These are phyloP conservation scores for Berberis thunbergii DNA, from an alignment of 164 flowering plant genomes.

Conservation along the genomic window DNA sequence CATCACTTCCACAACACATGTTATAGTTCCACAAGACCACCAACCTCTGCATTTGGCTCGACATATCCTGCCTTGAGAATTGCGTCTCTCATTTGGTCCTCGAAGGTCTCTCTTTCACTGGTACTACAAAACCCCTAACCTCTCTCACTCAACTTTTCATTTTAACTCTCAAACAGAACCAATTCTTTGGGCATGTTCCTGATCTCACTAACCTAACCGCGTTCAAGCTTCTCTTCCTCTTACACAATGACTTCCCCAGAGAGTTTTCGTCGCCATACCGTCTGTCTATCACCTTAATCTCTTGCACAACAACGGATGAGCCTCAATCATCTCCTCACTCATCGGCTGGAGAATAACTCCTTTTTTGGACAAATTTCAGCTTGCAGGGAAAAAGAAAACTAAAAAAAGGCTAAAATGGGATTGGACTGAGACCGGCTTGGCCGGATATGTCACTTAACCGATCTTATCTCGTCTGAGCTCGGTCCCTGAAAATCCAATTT, in stretches of 20 bases:
- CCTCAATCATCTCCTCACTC: conserved; percentile 51
- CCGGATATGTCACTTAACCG: too few species aligned
- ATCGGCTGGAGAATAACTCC: conserved; percentile 54
- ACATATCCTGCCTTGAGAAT: conserved; percentile 49
- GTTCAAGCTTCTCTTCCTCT: conserved; percentile 60
- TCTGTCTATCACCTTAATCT: conserved; percentile 62
- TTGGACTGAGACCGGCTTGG: too few species aligned
- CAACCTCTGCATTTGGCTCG: conserved; percentile 46
- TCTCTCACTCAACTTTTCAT: conserved; percentile 51
- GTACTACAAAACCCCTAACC: conserved; percentile 28
- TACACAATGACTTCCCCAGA: conserved; percentile 54
- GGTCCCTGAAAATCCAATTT: too few species aligned
- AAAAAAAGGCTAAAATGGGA: too few species aligned
- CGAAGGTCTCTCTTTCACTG: conserved; percentile 44
- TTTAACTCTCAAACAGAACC: conserved; percentile 51
- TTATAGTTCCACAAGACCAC: conserved; percentile 11
- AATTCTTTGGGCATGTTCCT: conserved; percentile 47
- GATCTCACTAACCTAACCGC: conserved; percentile 50
- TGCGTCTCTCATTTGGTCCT: conserved; percentile 67
- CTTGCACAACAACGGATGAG: conserved; percentile 51
- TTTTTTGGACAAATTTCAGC: conserved; percentile 46
- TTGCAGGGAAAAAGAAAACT: conserved; percentile 4
- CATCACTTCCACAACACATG: too few species aligned
- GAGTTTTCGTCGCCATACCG: conserved; percentile 35
- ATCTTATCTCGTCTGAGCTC: too few species aligned